These are phyloP conservation scores for Boletus sp. DNA, from an alignment of 768 basidiomycete genomes.

Conservation along the genomic window DNA sequence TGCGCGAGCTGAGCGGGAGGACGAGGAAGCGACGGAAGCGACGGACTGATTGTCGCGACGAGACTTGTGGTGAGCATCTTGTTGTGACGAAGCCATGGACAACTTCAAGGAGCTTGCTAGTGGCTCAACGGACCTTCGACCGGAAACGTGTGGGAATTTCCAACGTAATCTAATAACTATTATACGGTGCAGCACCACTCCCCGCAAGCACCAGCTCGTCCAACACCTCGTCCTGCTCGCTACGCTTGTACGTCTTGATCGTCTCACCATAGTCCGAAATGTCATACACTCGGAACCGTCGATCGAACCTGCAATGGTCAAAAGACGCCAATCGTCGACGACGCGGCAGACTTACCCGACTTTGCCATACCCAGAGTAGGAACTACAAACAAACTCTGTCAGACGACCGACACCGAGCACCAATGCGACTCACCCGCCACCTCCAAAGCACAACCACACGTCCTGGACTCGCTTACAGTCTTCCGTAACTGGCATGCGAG, in stretches of 20 bases:
- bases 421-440: constrained; percentile 60
- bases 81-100: too few species aligned
- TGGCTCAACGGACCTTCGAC: too few species aligned
- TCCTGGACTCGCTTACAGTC: constrained; percentile 83
- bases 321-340: neutral
- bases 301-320: constrained; percentile 65
- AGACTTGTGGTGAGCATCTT: constrained; percentile 46
- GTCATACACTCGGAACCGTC: constrained; percentile 86
- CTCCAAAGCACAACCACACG: constrained; percentile 91
- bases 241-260: constrained; percentile 83
- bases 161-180: too few species aligned
- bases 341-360: constrained; percentile 51
- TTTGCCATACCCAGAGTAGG: constrained; percentile 81
- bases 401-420: neutral
- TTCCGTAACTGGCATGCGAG: constrained; percentile 62
- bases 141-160: constrained; percentile 19
- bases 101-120: too few species aligned
- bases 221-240: constrained; percentile 65
- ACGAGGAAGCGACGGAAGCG: constrained; percentile 45
- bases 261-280: constrained; percentile 90
- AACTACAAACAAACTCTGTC: constrained; percentile 38
- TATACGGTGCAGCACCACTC: constrained; percentile 39
- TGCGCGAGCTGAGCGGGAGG: constrained; percentile 25
- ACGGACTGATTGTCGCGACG: constrained; percentile 54
- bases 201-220: constrained; percentile 67